A percentile compares a stretch with the other conserved stretches of the same genome.
Evolutionary conservation across 345 rosid genomes (phyloP).

Genomic region (Eucalyptus leucophloia): DNA sequence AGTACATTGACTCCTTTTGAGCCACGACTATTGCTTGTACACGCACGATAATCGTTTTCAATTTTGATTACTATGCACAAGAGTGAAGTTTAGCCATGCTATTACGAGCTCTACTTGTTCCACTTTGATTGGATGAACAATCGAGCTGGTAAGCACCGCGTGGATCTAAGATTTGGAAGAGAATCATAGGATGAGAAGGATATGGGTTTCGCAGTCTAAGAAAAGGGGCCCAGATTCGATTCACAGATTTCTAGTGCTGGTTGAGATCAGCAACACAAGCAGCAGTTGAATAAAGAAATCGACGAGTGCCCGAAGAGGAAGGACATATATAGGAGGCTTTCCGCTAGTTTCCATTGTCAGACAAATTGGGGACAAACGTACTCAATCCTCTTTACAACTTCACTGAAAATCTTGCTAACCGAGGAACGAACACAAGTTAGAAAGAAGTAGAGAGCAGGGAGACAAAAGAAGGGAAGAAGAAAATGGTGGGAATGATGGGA

Average conservation of each 20-base stretch:
- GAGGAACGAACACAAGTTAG: neutral
- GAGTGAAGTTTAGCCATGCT: neutral
- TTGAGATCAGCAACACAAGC: constrained; percentile 8
- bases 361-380: constrained; percentile 12
- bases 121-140: neutral
- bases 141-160: neutral
- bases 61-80: neutral
- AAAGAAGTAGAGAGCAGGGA: neutral
- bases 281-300: neutral
- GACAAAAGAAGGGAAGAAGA: neutral
- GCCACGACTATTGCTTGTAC: neutral
- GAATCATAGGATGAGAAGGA: neutral
- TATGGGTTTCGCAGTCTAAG: neutral
- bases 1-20: neutral
- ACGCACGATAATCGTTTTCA: neutral
- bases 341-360: constrained; percentile 7
- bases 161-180: neutral
- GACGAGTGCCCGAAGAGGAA: neutral
- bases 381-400: neutral
- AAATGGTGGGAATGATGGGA: constrained; percentile 18
- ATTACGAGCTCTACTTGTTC: neutral
- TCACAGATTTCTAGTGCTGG: constrained; percentile 3
- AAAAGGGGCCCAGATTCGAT: neutral
- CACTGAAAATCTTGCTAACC: neutral
- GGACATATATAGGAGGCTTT: neutral